phyloP scores from a whole-genome alignment of 192 early-diverging fungal species.

The Coemansia sp. region DNA sequence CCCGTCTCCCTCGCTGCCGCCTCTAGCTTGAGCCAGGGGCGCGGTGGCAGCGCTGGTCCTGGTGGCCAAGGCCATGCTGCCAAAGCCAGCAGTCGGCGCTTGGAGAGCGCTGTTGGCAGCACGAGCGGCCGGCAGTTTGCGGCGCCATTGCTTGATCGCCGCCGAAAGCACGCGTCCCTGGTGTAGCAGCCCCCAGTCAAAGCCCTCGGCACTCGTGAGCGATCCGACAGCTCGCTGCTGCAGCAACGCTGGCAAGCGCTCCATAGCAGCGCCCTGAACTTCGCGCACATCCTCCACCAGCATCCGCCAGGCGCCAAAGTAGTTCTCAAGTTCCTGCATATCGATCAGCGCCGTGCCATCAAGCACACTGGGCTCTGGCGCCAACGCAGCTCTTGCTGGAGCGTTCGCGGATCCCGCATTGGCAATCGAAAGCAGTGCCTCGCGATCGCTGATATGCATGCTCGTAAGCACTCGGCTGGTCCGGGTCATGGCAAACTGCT shows the following conservation, averaged over 20 bases:
- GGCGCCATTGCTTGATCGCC: conserved; percentile 2
- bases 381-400: neutral
- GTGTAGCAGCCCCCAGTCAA: conserved; percentile 29
- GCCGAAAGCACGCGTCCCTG: conserved; percentile 4
- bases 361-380: neutral
- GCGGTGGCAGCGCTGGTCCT: too few species aligned
- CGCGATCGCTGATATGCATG: conserved; percentile 1
- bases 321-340: conserved; percentile 1
- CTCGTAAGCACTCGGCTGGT: neutral
- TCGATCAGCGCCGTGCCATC: neutral
- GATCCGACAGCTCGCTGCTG: neutral
- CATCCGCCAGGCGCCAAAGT: conserved; percentile 29
- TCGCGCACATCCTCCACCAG: conserved; percentile 8
- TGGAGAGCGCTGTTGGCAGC: neutral
- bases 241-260: conserved; percentile 1
- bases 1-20: conserved; percentile 6
- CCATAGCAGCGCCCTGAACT: neutral
- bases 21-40: too few species aligned
- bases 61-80: neutral
- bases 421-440: neutral
- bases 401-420: neutral
- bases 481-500: neutral
- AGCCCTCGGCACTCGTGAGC: neutral
- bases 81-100: neutral
- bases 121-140: neutral